These are phyloP conservation scores for Fusarium vanettenii DNA, from an alignment of 2,329 filamentous ascomycete genomes.

Conservation along the genomic window DNA sequence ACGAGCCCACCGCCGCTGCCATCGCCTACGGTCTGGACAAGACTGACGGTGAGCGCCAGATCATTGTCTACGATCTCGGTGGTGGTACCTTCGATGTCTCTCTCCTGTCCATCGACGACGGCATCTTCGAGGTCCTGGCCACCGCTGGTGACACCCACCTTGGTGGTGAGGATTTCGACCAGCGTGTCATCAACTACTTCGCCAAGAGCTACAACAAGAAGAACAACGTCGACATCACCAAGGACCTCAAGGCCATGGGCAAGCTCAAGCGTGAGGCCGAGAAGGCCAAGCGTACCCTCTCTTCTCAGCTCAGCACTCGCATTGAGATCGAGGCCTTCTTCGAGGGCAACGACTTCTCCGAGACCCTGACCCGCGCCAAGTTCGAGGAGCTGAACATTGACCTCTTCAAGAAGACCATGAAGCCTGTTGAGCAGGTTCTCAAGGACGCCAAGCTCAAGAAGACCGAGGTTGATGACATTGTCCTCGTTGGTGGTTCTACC, in stretches of 20 bases:
- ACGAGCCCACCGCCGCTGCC: slow-evolving; percentile 95
- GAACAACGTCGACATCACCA: slow-evolving; percentile 89
- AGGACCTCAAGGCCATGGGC: slow-evolving; percentile 97
- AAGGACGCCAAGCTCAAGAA: slow-evolving; percentile 99
- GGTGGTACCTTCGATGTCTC: slow-evolving; percentile 96
- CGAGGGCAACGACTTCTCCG: slow-evolving; percentile 96
- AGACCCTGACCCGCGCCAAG: slow-evolving; percentile 98
- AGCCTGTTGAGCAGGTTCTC: slow-evolving; percentile 98
- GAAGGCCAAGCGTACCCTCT: slow-evolving; percentile 98
- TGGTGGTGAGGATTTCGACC: slow-evolving; percentile 98
- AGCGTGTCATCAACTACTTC: slow-evolving; percentile 96
- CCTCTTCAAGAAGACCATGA: slow-evolving; percentile 98
- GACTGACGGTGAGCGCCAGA: slow-evolving; percentile 84
- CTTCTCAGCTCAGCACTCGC: slow-evolving; percentile 90
- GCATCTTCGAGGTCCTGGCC: slow-evolving; percentile 93
- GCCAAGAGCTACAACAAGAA: slow-evolving; percentile 99
- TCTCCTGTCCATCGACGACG: slow-evolving; percentile 89
- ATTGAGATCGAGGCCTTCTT: slow-evolving; percentile 98
- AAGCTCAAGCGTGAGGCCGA: slow-evolving; percentile 99
- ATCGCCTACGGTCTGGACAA: slow-evolving; percentile 95
- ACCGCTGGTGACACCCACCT: slow-evolving; percentile 97
- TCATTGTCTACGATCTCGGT: slow-evolving; percentile 93
- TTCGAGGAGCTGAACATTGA: slow-evolving; percentile 99
- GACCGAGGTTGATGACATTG: slow-evolving; percentile 93
- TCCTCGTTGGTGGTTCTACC: slow-evolving; percentile 97